phyloP scores from a whole-genome alignment of 2,329 filamentous ascomycete genomes.

The Aspergillus pseudoterreus region DNA sequence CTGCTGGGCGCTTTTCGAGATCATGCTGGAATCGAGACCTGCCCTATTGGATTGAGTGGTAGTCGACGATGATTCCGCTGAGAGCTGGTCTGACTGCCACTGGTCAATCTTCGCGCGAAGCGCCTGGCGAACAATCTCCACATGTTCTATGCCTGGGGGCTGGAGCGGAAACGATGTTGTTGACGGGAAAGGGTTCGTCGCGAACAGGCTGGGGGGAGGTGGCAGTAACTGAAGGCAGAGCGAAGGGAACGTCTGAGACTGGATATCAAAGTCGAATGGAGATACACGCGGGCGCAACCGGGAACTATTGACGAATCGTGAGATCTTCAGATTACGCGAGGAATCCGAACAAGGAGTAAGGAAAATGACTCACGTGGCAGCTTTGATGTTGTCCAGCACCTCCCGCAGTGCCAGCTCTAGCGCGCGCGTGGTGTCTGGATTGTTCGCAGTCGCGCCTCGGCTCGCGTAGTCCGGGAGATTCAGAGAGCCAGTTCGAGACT shows the following conservation, averaged over 20 bases:
- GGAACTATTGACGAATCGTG: conserved; percentile 30
- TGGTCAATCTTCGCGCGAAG: conserved; percentile 65
- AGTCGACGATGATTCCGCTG: conserved; percentile 25
- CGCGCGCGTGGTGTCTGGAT: conserved; percentile 78
- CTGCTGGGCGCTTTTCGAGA: conserved; percentile 49
- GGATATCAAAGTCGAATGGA: conserved; percentile 76
- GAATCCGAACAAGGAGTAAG: neutral
- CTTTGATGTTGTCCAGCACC: conserved; percentile 73
- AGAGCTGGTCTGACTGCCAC: conserved; percentile 54
- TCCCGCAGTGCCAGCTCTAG: conserved; percentile 82
- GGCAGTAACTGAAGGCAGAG: conserved; percentile 78
- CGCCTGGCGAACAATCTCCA: conserved; percentile 64
- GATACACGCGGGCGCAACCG: conserved; percentile 40
- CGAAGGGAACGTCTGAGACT: conserved; percentile 79
- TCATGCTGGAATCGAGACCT: conserved; percentile 33
- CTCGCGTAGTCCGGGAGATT: conserved; percentile 51
- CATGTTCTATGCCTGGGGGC: conserved; percentile 70
- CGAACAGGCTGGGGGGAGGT: conserved; percentile 76
- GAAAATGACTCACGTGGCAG: conserved; percentile 66
- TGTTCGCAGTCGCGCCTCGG: conserved; percentile 62
- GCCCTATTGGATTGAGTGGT: conserved; percentile 43
- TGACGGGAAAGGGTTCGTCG: conserved; percentile 73
- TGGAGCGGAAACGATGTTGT: conserved; percentile 76
- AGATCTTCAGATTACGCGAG: neutral
- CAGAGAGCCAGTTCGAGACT: conserved; percentile 27